Percentiles rank a stretch among this genome's conserved stretches.
phyloP scores from a whole-genome alignment of 345 rosid species.

The Psidium friedrichsthalianum region DNA sequence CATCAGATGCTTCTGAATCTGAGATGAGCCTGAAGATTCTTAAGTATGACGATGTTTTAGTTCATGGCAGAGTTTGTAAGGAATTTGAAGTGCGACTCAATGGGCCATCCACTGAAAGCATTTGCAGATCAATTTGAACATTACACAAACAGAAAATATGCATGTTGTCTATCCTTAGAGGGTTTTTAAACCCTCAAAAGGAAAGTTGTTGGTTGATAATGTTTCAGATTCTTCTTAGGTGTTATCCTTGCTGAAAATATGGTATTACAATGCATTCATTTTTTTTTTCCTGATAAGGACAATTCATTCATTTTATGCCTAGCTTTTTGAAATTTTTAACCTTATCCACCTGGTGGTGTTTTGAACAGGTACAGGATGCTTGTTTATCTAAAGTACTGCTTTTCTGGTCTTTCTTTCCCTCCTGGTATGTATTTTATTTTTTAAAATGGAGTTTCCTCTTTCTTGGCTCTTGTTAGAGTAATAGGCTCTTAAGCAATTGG shows the following conservation, averaged over 20 bases:
- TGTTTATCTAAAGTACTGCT: constrained; percentile 93
- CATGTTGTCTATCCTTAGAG: background rate
- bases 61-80: background rate
- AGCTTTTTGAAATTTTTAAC: background rate
- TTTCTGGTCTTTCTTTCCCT: constrained; percentile 91
- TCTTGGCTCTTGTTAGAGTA: background rate
- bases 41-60: background rate
- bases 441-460: background rate
- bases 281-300: too few species aligned
- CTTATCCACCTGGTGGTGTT: constrained; percentile 3
- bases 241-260: background rate
- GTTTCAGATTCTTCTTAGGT: background rate
- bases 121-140: background rate
- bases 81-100: background rate
- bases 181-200: background rate
- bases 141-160: background rate
- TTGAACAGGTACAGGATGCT: constrained; percentile 92
- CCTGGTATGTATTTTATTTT: constrained; percentile 45
- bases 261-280: background rate
- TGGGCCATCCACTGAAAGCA: background rate
- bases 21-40: background rate
- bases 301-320: background rate
- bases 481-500: background rate
- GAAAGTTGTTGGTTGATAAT: background rate
- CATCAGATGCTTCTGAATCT: background rate